phyloP scores from a whole-genome alignment of 73 alveolate genomes.

The Tetrahymena malaccensis region DNA sequence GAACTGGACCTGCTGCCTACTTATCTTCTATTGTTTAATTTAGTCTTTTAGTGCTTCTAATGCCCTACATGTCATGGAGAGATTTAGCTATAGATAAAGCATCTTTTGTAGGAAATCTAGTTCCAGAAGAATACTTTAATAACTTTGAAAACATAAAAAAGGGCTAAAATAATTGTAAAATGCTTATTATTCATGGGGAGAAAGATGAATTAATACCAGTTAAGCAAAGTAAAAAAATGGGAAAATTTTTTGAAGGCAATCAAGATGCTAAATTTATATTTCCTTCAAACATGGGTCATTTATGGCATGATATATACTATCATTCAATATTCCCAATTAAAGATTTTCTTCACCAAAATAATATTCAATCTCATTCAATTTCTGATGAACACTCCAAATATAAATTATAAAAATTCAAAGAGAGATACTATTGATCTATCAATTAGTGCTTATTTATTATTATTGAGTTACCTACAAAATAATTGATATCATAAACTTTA shows the following conservation, averaged over 20 bases:
- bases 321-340: neutral
- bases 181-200: neutral
- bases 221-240: neutral
- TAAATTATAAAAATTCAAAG: neutral
- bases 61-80: neutral
- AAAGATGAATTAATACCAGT: neutral
- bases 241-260: neutral
- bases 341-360: neutral
- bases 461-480: no score
- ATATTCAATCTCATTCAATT: neutral
- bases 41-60: neutral
- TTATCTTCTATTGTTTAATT: conserved; percentile 15
- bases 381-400: neutral
- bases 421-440: neutral
- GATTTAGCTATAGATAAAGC: neutral
- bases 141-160: neutral
- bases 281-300: neutral
- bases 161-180: neutral
- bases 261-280: neutral
- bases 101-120: neutral
- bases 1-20: conserved; percentile 57
- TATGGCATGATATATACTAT: neutral
- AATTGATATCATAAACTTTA: no score
- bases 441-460: no score
- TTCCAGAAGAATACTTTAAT: neutral